Evolutionary conservation across 768 basidiomycete species (phyloP).

Genomic region (Lanmaoa rubissima): DNA sequence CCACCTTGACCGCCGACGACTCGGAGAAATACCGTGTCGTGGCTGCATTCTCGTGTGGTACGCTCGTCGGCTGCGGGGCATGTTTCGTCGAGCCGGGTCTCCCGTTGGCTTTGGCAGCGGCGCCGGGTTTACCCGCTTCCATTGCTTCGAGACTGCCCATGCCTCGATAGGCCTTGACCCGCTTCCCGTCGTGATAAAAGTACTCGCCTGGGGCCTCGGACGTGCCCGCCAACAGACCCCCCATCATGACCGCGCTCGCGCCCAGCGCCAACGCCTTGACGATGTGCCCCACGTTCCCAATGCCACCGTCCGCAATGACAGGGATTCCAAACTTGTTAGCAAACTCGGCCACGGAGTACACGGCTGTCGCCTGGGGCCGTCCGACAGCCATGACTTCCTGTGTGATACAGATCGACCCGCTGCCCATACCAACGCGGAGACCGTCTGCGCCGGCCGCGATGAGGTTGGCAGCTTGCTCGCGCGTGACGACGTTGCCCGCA

Average conservation of each 20-base stretch:
- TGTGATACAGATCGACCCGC: constrained; percentile 98
- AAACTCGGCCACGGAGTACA: constrained; percentile 95
- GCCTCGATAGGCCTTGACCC: constrained; percentile 97
- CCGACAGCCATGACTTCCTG: constrained; percentile 99
- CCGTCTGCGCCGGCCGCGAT: constrained; percentile 95
- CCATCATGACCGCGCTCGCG: constrained; percentile 99
- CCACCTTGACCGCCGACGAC: constrained; percentile 87
- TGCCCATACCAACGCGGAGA: constrained; percentile 97
- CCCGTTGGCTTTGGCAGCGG: constrained; percentile 21
- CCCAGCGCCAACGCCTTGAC: constrained; percentile 95
- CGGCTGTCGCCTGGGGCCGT: constrained; percentile 96
- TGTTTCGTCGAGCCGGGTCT: constrained; percentile 42
- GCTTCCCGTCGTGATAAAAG: constrained; percentile 98
- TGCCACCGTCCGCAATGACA: constrained; percentile 94
- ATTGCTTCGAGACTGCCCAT: constrained; percentile 97
- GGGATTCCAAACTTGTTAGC: constrained; percentile 91
- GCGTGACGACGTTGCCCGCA: constrained; percentile 96
- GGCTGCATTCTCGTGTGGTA: constrained; percentile 83
- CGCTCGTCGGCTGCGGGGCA: constrained; percentile 45
- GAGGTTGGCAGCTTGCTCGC: constrained; percentile 92
- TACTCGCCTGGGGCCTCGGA: constrained; percentile 98
- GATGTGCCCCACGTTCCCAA: constrained; percentile 94
- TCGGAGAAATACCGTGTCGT: constrained; percentile 69
- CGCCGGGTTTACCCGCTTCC: constrained; percentile 65
- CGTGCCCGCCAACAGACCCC: constrained; percentile 91